Conservation (phyloP, 768 basidiomycete genomes). For the Tricholoma bakamatsutake region DNA sequence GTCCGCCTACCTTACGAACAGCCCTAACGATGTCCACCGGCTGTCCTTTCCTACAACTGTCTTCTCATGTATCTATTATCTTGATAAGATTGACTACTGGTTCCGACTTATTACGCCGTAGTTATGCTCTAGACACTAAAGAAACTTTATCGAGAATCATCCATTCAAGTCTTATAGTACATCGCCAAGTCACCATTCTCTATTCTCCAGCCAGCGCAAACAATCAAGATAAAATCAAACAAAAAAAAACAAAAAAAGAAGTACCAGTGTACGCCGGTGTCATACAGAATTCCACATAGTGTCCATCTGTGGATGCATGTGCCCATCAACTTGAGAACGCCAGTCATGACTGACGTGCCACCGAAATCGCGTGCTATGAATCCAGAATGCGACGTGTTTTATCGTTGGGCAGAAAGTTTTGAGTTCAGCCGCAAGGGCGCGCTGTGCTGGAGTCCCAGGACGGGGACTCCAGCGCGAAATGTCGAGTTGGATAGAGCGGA, state of each 20-base stretch:
- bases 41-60: too few species aligned
- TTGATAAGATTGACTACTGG: too few species aligned
- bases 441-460: slow-evolving; percentile 19
- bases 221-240: neutral
- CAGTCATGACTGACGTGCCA: slow-evolving; percentile 19
- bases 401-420: slow-evolving; percentile 25
- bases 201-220: neutral
- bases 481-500: slow-evolving; percentile 29
- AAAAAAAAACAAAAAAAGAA: neutral
- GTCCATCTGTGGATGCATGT: slow-evolving; percentile 9
- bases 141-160: too few species aligned
- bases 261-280: neutral
- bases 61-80: too few species aligned
- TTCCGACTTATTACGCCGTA: too few species aligned
- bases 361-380: slow-evolving; percentile 17
- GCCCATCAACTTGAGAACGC: slow-evolving; percentile 6
- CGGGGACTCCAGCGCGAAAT: slow-evolving; percentile 24
- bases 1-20: too few species aligned
- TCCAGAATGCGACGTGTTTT: slow-evolving; percentile 25
- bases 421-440: slow-evolving; percentile 27
- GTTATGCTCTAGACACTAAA: too few species aligned
- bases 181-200: neutral
- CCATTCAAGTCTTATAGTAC: too few species aligned
- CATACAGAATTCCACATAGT: slow-evolving; percentile 5
- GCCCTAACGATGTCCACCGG: too few species aligned